These are phyloP conservation scores for Colletotrichum abscissum DNA, from an alignment of 2,329 filamentous ascomycete species.

Conservation along the genomic window DNA sequence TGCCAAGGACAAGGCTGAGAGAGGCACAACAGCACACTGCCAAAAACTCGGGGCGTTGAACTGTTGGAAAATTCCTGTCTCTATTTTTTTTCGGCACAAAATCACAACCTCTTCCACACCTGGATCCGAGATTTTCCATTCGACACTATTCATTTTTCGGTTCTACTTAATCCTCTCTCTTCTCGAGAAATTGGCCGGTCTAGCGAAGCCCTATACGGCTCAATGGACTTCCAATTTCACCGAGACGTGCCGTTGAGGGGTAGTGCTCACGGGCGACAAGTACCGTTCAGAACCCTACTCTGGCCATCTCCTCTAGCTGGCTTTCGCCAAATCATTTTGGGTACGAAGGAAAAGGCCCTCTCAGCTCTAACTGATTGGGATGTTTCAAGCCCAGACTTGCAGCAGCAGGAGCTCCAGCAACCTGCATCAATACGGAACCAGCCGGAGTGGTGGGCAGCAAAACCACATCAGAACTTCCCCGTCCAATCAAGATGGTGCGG, in stretches of 20 bases:
- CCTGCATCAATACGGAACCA: conserved; percentile 12
- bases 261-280: background rate
- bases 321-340: background rate
- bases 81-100: background rate
- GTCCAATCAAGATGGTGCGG: background rate
- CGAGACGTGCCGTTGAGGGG: background rate
- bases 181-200: background rate
- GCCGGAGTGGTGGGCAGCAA: conserved; percentile 38
- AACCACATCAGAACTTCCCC: conserved; percentile 40
- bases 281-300: background rate
- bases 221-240: background rate
- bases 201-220: background rate
- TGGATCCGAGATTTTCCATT: background rate
- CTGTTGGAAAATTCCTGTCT: background rate
- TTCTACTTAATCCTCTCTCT: background rate
- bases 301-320: background rate
- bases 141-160: background rate
- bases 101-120: background rate
- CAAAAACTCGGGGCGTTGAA: background rate
- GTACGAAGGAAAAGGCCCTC: background rate
- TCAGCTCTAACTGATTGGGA: background rate
- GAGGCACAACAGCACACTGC: background rate
- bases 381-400: background rate
- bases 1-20: conserved; percentile 41
- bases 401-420: conserved; percentile 4